phyloP scores from a whole-genome alignment of 345 rosid species.

The Murraya paniculata region DNA sequence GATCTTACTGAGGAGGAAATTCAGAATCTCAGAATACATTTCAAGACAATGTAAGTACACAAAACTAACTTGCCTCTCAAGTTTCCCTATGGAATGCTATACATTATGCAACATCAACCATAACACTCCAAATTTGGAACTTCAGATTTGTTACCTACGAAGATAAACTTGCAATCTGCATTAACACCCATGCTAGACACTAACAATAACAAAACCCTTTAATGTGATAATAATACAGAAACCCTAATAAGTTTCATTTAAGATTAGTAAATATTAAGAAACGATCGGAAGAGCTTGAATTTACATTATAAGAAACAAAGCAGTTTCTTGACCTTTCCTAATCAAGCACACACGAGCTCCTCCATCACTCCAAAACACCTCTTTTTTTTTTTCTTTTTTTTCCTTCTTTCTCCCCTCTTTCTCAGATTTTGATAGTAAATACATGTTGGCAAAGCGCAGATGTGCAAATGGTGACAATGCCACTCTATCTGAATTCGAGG shows the following conservation, averaged over 20 bases:
- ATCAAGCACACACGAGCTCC: neutral
- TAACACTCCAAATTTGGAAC: neutral
- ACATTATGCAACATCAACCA: neutral
- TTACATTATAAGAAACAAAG: too few relatives aligned
- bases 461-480: constrained; percentile 69
- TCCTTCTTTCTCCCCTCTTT: too few relatives aligned
- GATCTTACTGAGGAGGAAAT: constrained; percentile 56
- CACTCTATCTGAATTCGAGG: constrained; percentile 52
- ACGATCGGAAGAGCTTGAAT: neutral
- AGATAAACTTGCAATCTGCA: neutral
- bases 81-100: neutral
- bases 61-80: neutral
- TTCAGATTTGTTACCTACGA: neutral
- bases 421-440: neutral
- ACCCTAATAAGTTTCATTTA: neutral
- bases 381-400: neutral
- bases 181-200: neutral
- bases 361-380: neutral
- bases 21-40: constrained; percentile 44
- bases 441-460: constrained; percentile 26
- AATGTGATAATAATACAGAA: neutral
- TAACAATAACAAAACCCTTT: too few relatives aligned
- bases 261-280: neutral
- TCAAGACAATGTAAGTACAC: constrained; percentile 43
- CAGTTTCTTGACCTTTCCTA: neutral